phyloP scores from a whole-genome alignment of 306 rosid species.

The Quercus wislizeni region DNA sequence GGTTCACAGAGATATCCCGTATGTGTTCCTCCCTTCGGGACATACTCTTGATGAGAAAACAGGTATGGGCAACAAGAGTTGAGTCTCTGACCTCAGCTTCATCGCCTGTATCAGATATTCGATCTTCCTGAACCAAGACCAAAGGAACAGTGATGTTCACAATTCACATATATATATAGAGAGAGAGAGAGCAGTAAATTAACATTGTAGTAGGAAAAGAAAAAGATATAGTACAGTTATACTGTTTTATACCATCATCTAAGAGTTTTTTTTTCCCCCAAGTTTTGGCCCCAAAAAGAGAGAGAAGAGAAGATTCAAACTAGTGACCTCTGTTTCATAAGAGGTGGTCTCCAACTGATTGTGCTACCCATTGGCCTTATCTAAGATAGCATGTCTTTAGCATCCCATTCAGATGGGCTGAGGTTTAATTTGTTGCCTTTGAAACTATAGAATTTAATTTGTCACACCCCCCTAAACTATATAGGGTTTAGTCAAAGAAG shows the following conservation, averaged over 20 bases:
- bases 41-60: constrained; percentile 79
- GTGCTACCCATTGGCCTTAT: too few relatives aligned
- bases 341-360: too few relatives aligned
- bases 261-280: neutral
- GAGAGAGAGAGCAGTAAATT: neutral
- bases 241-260: neutral
- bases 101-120: constrained; percentile 80
- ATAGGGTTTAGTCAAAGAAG: neutral
- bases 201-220: neutral
- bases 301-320: too few relatives aligned
- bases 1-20: constrained; percentile 76
- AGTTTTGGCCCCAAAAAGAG: too few relatives aligned
- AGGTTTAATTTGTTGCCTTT: too few relatives aligned
- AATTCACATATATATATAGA: neutral
- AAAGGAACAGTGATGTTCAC: constrained; percentile 27
- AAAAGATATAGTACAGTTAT: neutral
- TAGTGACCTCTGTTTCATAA: too few relatives aligned
- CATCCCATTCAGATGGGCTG: too few relatives aligned
- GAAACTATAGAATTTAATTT: too few relatives aligned
- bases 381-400: neutral
- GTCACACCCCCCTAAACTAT: too few relatives aligned
- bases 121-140: constrained; percentile 76
- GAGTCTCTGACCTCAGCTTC: constrained; percentile 83
- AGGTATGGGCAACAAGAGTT: constrained; percentile 72
- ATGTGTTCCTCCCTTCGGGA: constrained; percentile 91